A percentile compares a stretch with the other conserved stretches of the same genome.
phyloP scores from a whole-genome alignment of 768 basidiomycete species.

The Lactarius vividus region DNA sequence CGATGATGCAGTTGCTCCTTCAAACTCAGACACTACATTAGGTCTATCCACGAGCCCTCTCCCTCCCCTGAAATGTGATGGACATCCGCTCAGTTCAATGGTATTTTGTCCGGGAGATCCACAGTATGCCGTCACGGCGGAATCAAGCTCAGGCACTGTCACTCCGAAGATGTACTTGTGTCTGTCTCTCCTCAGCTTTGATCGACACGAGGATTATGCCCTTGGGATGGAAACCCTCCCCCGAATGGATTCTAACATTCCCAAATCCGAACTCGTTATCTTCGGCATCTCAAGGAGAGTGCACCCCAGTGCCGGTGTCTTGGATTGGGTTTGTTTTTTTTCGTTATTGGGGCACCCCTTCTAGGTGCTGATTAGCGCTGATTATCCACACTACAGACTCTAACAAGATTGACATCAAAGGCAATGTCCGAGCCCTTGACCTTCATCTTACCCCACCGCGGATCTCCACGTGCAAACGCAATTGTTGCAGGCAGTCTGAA shows the following conservation, averaged over 20 bases:
- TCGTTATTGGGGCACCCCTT: not conserved
- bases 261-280: constrained; percentile 38
- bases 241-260: constrained; percentile 35
- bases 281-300: constrained; percentile 28
- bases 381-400: constrained; percentile 3
- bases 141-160: not conserved
- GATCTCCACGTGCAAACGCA: constrained; percentile 14
- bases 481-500: constrained; percentile 20
- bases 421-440: constrained; percentile 19
- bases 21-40: constrained; percentile 1
- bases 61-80: constrained; percentile 17
- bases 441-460: constrained; percentile 23
- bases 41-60: constrained; percentile 22
- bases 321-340: constrained; percentile 24
- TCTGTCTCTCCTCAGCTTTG: constrained; percentile 23
- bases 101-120: constrained; percentile 21
- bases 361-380: constrained; percentile 5
- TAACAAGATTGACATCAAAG: constrained; percentile 8
- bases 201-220: constrained; percentile 14
- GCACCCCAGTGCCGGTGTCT: not conserved
- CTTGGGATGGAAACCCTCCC: constrained; percentile 1
- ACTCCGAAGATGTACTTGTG: constrained; percentile 24
- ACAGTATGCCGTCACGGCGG: not conserved
- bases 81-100: constrained; percentile 21
- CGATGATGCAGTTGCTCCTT: not conserved